Conservation (phyloP, 495 filamentous ascomycete genomes). For the Aspergillus conjunctus region DNA sequence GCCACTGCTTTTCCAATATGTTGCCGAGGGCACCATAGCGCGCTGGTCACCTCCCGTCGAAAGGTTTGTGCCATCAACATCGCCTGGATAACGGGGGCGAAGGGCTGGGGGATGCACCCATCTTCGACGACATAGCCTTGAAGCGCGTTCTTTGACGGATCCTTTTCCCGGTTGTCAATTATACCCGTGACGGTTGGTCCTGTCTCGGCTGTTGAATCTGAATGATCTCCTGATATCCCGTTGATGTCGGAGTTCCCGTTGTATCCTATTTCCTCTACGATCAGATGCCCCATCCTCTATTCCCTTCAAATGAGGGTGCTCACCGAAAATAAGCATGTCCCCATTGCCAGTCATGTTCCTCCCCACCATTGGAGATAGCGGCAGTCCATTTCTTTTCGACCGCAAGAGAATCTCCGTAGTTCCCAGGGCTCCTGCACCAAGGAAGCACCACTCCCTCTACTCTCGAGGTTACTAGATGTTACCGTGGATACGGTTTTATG, state of each 20-base stretch:
- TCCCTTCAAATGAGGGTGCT: constrained; percentile 16
- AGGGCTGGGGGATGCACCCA: constrained; percentile 60
- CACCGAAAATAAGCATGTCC: constrained; percentile 65
- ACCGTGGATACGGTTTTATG: constrained; percentile 45
- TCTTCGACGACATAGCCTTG: constrained; percentile 69
- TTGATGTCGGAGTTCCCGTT: constrained; percentile 59
- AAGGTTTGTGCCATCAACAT: constrained; percentile 52
- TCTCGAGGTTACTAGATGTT: background rate
- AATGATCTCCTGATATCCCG: constrained; percentile 50
- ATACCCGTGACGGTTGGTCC: constrained; percentile 66
- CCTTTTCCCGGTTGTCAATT: constrained; percentile 57
- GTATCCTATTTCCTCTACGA: constrained; percentile 43
- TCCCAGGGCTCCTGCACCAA: constrained; percentile 52
- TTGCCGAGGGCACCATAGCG: background rate
- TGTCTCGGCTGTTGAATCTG: constrained; percentile 36
- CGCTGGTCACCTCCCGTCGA: background rate
- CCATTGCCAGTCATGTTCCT: constrained; percentile 70
- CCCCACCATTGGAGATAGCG: constrained; percentile 59
- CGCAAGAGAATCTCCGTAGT: constrained; percentile 69
- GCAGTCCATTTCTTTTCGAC: constrained; percentile 59
- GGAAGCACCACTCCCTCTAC: constrained; percentile 21
- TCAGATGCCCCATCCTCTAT: background rate
- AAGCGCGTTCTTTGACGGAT: constrained; percentile 52
- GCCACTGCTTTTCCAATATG: constrained; percentile 49
- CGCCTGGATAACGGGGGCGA: constrained; percentile 56